Percentiles rank a stretch among this genome's conserved stretches.
These are phyloP conservation scores for Aspergillus transmontanensis DNA, from an alignment of 2,329 filamentous ascomycete species.

Conservation along the genomic window DNA sequence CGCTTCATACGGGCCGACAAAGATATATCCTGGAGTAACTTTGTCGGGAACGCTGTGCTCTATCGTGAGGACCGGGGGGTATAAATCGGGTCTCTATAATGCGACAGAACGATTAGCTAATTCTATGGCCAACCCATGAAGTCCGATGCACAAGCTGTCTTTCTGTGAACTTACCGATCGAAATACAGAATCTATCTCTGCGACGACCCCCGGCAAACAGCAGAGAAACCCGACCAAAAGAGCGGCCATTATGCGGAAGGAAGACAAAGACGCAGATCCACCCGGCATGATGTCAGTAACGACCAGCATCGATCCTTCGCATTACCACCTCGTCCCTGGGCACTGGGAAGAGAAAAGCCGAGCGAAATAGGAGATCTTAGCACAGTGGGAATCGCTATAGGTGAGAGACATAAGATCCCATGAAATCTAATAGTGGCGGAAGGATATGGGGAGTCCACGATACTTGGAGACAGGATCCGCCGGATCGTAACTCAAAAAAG, in stretches of 20 bases:
- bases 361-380: not conserved
- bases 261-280: conserved; percentile 15
- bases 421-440: not conserved
- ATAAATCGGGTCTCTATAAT: conserved; percentile 43
- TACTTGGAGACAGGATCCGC: not conserved
- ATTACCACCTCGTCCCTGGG: conserved; percentile 21
- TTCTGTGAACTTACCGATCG: conserved; percentile 36
- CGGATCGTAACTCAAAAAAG: not conserved
- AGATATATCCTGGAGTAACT: conserved; percentile 53
- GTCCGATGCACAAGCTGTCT: not conserved
- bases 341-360: not conserved
- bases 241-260: conserved; percentile 12
- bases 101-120: conserved; percentile 3
- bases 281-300: conserved; percentile 17
- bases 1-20: conserved; percentile 53
- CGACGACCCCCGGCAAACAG: conserved; percentile 20
- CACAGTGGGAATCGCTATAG: not conserved
- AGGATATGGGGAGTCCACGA: not conserved
- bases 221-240: conserved; percentile 25
- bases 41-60: conserved; percentile 32
- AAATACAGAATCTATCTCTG: conserved; percentile 37
- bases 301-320: conserved; percentile 31
- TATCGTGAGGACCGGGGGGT: conserved; percentile 37
- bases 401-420: not conserved
- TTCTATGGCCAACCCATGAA: too few relatives aligned